These are phyloP conservation scores for Cylindrotheca fusiformis DNA, from an alignment of 108 stramenopile genomes.

Conservation along the genomic window DNA sequence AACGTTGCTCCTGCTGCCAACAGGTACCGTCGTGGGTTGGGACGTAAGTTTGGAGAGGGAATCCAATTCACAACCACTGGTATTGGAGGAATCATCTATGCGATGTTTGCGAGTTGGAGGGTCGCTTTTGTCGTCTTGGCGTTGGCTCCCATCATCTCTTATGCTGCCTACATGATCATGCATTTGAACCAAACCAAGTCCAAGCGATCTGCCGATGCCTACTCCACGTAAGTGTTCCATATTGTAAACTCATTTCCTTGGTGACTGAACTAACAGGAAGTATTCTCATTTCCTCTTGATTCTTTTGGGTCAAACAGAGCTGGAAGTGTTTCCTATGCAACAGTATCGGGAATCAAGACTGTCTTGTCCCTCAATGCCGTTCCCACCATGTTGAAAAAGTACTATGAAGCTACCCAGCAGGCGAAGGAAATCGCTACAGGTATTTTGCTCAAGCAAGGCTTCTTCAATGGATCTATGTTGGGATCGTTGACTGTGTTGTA, in stretches of 20 bases:
- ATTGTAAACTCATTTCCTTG: too few species aligned
- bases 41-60: conserved; percentile 68
- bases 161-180: conserved; percentile 41
- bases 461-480: conserved; percentile 64
- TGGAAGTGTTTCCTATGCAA: conserved; percentile 46
- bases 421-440: conserved; percentile 43
- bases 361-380: conserved; percentile 56
- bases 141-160: conserved; percentile 44
- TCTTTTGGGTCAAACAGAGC: too few species aligned
- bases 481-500: conserved; percentile 63
- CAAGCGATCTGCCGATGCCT: conserved; percentile 25
- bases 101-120: conserved; percentile 52
- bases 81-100: conserved; percentile 56
- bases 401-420: conserved; percentile 45
- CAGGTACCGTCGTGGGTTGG: conserved; percentile 48
- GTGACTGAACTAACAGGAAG: too few species aligned
- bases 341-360: conserved; percentile 51
- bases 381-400: conserved; percentile 36
- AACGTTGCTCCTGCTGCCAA: conserved; percentile 14
- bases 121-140: conserved; percentile 60
- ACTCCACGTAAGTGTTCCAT: too few species aligned
- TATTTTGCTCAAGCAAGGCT: conserved; percentile 41
- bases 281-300: too few species aligned
- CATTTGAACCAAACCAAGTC: conserved; percentile 52
- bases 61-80: conserved; percentile 62